A percentile compares a stretch with the other conserved stretches of the same genome.
Conservation (phyloP, 768 basidiomycete genomes). For the Kwoniella shandongensis region DNA sequence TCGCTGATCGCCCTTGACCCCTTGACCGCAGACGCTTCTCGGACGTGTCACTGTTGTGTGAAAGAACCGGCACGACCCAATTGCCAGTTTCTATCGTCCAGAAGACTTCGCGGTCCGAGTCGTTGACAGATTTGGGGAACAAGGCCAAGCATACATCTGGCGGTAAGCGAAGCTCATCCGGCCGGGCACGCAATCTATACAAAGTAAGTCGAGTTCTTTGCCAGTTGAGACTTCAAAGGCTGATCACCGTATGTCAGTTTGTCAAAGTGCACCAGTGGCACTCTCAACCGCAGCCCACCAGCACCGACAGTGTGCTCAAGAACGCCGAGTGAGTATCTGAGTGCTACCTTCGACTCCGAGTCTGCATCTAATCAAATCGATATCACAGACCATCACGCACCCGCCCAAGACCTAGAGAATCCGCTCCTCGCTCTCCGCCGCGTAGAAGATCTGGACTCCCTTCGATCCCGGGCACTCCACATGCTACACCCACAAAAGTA, state of each 20-base stretch:
- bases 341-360: background rate
- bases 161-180: constrained; percentile 70
- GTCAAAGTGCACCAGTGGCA: constrained; percentile 65
- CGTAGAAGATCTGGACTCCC: constrained; percentile 1
- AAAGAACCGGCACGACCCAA: constrained; percentile 80
- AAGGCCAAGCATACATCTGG: constrained; percentile 71
- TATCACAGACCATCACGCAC: too few species aligned
- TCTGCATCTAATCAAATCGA: too few species aligned
- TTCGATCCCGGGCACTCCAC: constrained; percentile 49
- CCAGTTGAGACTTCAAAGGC: too few species aligned
- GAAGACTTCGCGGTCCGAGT: constrained; percentile 51
- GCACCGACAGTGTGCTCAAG: constrained; percentile 23
- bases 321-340: constrained; percentile 11
- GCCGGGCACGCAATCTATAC: constrained; percentile 86
- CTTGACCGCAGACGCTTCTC: constrained; percentile 67
- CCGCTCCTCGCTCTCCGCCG: background rate
- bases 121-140: constrained; percentile 66
- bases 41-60: constrained; percentile 89
- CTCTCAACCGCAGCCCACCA: constrained; percentile 14
- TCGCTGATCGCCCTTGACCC: too few species aligned
- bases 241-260: constrained; percentile 57
- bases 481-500: constrained; percentile 57
- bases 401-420: too few species aligned
- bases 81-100: constrained; percentile 39
- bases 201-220: too few species aligned